Evolutionary conservation across 2,329 filamentous ascomycete species (phyloP), one percentile per base, ranked within the genome.

Genomic region (Septoria linicola): DNA sequence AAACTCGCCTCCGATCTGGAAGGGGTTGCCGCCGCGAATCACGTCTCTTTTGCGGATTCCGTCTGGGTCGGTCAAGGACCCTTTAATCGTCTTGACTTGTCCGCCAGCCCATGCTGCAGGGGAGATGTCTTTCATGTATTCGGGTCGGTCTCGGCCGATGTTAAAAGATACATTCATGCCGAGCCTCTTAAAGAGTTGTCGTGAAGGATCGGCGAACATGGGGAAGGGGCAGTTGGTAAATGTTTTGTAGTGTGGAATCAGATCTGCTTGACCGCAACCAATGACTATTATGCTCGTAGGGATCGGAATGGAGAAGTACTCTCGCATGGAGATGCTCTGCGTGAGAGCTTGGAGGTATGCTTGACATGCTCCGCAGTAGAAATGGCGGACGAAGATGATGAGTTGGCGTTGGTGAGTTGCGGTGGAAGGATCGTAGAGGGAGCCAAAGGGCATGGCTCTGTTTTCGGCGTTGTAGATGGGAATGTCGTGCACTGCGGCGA

Each of bases 381-480:
- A 72, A 53, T 72, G 70, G 21, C 70, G 66, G 30, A 72, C 63
- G 59, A 72, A 72, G 42, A 72, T 62, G 25, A 72, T 59, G 8
- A 72, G 60, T 40, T 72, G 70, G 8, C 70, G 63, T 46, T 67
- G 60, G 40, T 71, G 68, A 13, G 66, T 63, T 1, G 64, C 62
- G 14, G 58, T 61, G 40, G 68, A 73, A 3, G 80, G 80, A 27
- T 73, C 76, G 66, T 84, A 85, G 21, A 88, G 70, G 59, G 78
- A 82, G 68, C 79, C 79, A 68, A 89, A 89, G 0, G 78, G 72
- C 36, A 77, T 77, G 11, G 77, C 70, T 49, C 80, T 81, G 49
- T 83, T 82, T 51, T 83, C 68, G 31, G 73, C 73, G 67, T 87
- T 84, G 36, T 86, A 76, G 11, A 89, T 59, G 27, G 64, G 66